A percentile compares a stretch with the other conserved stretches of the same genome.
These are phyloP conservation scores for Leccinum cinnamomeum DNA, from an alignment of 1,284 basidiomycete species.

Conservation along the genomic window DNA sequence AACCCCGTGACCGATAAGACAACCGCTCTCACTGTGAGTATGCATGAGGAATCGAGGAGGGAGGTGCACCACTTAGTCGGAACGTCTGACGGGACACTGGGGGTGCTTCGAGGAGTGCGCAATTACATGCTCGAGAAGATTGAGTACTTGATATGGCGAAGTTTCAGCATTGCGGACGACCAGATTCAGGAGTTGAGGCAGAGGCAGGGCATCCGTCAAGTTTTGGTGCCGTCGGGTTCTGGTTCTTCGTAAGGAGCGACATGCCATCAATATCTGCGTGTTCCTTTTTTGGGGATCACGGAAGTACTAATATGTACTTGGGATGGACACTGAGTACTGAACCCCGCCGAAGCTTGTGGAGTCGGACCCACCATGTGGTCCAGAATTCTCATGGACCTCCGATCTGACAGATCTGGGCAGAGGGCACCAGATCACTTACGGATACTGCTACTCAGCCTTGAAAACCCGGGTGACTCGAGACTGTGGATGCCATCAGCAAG, in stretches of 20 bases:
- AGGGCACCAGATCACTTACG: background rate
- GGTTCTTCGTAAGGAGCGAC: constrained; percentile 1
- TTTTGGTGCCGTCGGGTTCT: background rate
- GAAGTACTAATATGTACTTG: background rate
- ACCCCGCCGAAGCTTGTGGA: background rate
- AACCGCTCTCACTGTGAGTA: no score
- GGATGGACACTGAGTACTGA: no score
- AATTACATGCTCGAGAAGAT: constrained; percentile 16
- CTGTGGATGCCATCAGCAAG: background rate
- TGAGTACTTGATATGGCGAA: constrained; percentile 14
- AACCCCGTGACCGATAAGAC: no score
- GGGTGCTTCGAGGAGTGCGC: constrained; percentile 2
- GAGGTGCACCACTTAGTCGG: background rate
- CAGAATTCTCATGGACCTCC: background rate
- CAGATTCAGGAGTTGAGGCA: constrained; percentile 9
- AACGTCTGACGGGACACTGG: background rate
- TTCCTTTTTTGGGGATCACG: background rate
- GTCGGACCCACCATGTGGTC: background rate
- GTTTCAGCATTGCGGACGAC: constrained; percentile 10
- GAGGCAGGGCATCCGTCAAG: background rate
- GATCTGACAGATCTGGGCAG: background rate
- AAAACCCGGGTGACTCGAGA: background rate
- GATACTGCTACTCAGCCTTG: background rate
- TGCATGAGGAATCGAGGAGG: background rate
- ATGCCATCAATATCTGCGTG: background rate